A percentile compares a stretch with the other conserved stretches of the same genome.
Conservation (phyloP, 768 basidiomycete genomes). For the Trametes gibbosa region DNA sequence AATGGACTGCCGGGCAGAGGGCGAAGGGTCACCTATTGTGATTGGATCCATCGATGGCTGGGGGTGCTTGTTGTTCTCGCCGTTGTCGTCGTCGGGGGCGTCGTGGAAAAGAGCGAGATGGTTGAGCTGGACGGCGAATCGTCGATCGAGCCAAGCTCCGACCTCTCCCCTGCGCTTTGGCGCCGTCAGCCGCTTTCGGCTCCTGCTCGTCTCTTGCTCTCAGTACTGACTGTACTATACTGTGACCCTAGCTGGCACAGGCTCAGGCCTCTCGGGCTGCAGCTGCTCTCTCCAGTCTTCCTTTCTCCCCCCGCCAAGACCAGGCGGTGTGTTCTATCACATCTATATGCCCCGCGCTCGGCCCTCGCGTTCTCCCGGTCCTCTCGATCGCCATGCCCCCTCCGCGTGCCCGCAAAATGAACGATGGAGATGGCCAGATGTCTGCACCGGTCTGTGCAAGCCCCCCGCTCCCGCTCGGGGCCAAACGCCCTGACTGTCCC, state of each 20-base stretch:
- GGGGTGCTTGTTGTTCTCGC: slow-evolving; percentile 12
- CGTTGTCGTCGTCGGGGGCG: slow-evolving; percentile 5
- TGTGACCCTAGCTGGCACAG: no score
- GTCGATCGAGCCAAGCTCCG: slow-evolving; percentile 15
- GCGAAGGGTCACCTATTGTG: slow-evolving; percentile 29
- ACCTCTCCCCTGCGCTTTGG: slow-evolving; percentile 7
- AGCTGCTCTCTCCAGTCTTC: not conserved
- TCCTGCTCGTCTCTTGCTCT: slow-evolving; percentile 13
- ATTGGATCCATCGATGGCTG: slow-evolving; percentile 31
- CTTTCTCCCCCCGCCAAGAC: not conserved
- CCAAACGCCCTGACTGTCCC: slow-evolving; percentile 1
- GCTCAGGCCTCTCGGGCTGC: no score
- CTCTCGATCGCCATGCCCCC: not conserved
- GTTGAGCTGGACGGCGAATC: slow-evolving; percentile 10
- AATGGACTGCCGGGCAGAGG: slow-evolving; percentile 56
- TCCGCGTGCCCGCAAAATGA: slow-evolving; percentile 8
- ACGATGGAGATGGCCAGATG: not conserved
- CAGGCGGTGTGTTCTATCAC: not conserved
- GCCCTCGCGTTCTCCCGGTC: not conserved
- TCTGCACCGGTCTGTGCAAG: slow-evolving; percentile 5
- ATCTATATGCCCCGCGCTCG: not conserved
- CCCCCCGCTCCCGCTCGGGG: not conserved
- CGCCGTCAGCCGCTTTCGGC: slow-evolving; percentile 22
- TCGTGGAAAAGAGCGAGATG: slow-evolving; percentile 7
- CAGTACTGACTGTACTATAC: no score